Evolutionary conservation across 2,329 filamentous ascomycete genomes (phyloP).

Genomic region (Fusarium luffae): DNA sequence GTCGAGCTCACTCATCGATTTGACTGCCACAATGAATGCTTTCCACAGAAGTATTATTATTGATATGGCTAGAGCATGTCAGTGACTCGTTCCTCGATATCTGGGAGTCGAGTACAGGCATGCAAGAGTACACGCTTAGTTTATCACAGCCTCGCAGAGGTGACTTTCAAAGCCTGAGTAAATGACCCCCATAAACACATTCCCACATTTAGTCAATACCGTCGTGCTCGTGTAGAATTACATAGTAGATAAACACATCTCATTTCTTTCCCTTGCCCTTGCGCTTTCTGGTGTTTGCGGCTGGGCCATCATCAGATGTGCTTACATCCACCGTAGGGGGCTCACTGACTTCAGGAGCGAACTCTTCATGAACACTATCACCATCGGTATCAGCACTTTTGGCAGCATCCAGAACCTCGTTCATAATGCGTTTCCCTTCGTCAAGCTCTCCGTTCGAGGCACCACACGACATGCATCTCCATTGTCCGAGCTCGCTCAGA

Average conservation of each 20-base stretch:
- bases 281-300: slow-evolving; percentile 43
- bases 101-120: not conserved
- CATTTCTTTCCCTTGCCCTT: slow-evolving; percentile 44
- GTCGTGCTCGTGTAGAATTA: slow-evolving; percentile 20
- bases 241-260: slow-evolving; percentile 13
- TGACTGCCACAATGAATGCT: not conserved
- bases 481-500: slow-evolving; percentile 82
- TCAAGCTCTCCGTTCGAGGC: slow-evolving; percentile 84
- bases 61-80: not conserved
- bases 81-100: not conserved
- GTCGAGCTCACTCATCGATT: not conserved
- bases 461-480: slow-evolving; percentile 90
- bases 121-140: not conserved
- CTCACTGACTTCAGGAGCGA: slow-evolving; percentile 5
- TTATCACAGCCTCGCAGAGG: not conserved
- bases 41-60: not conserved
- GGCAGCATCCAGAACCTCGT: slow-evolving; percentile 64
- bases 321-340: slow-evolving; percentile 26
- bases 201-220: slow-evolving; percentile 12
- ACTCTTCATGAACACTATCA: slow-evolving; percentile 24
- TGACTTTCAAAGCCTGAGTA: slow-evolving; percentile 5
- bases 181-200: slow-evolving; percentile 7
- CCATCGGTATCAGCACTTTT: slow-evolving; percentile 28
- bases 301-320: slow-evolving; percentile 34
- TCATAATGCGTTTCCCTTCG: slow-evolving; percentile 77